Base-by-base conservation (phyloP, 2,329 filamentous ascomycete species). In the Metarhizium anisopliae region DNA sequence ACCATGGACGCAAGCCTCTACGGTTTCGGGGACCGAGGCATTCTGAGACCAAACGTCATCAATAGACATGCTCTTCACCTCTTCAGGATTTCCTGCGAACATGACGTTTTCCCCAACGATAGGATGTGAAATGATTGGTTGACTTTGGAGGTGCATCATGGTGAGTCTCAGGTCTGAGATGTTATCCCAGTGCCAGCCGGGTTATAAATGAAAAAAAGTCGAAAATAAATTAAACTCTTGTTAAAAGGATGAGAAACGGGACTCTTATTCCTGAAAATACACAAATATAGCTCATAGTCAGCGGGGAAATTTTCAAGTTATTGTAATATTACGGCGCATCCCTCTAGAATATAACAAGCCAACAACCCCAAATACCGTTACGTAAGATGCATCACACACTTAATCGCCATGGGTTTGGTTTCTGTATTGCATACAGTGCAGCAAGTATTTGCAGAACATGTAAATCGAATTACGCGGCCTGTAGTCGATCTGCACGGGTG, bases 1-100 rank as follows among this genome's bases (percentile, higher is more conserved):
- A 13, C 43, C 45, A n/a, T 56, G 55, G 5, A 56, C 51, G 35
- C 55, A 56, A 3, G 51, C 55, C 38, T 56, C 55, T 11, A 56
- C 53, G 4, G 40, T 14, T 20, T 56, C 55, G 29, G 47, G 47
- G 29, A 50, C 47, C 1, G 16, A 4, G 13, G 47, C 18, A 36
- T 50, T 50, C 2, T 36, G 29, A 16, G 47, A 32, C 47, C 47
- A 50, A 8, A 50, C 8, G n/a, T 50, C 47, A 2, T 36, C 29
- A 50, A 50, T 5, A n/a, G 47, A 45, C 10, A 20, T 4, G 5
- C 6, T 25, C 6, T 16, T 45, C 6, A 13, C 6, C 2, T 20
- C n/a, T 18, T 5, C 2, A 6, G 2, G 18, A 6, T 20, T 10
- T 3, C 25, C n/a, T 45, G 42, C 7, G 42, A 25, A 8, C 8